Evolutionary conservation across 1,139 yeast genomes (phyloP), one percentile per base, ranked within the genome.

Genomic region (Kurtzmaniella quercitrusa): DNA sequence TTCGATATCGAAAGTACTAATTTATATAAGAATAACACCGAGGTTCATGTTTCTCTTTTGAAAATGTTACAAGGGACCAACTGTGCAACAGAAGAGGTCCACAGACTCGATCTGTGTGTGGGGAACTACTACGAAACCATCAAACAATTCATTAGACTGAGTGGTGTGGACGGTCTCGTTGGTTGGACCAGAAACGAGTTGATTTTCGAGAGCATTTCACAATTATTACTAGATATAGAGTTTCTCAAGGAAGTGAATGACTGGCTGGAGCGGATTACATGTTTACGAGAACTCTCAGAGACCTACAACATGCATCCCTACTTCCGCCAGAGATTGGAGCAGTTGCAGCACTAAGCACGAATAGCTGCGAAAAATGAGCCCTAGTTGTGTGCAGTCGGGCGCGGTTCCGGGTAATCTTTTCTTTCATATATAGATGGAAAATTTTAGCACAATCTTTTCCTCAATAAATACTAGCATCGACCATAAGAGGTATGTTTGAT

Each of bases 1-100:
- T 67, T 65, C 47, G 72, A 69, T n/a, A 52, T 59, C 10, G 75
- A 69, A 43, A 54, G 61, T 17, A 44, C 49, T 21, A 67, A 69
- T 41, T 51, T 61, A 31, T 68, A 59, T 46, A 53, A 56, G 37
- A 65, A 65, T 45, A 59, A 57, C 25, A 47, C 56, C 1, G 50
- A 31, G 5, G 42, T 46, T 11, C 29, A 41, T 21, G 40, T 43
- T 7, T 19, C 12, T 10, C 15, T 17, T 12, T 19, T 36, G 4
- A 10, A 36, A 18, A 36, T 36, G n/a, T 36, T 36, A 16, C 12
- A n/a, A 19, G 11, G 16, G n/a, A 12, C 12, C 2, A 14, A 19
- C 8, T 12, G 8, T 10, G 14, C 15, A 3, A 10, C 5, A 12
- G 16, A 19, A 21, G 12, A 19, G n/a, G 10, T 36, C 16, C 10